Evolutionary conservation across 2,329 filamentous ascomycete species (phyloP).

Genomic region (Volutella citrinella): DNA sequence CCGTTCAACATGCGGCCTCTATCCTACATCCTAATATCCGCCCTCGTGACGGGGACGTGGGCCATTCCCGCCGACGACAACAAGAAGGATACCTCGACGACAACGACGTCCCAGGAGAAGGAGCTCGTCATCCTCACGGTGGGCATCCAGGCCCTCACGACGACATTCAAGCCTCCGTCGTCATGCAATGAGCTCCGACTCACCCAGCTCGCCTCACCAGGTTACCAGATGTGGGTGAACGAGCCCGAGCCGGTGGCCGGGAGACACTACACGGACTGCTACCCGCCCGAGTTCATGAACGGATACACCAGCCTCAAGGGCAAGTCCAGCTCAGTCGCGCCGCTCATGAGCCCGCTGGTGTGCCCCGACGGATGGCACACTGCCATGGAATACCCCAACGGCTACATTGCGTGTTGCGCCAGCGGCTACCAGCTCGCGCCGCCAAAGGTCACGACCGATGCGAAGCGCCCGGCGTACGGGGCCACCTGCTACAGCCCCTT

Average conservation of each 20-base stretch:
- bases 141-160: slow-evolving; percentile 1
- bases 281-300: slow-evolving; percentile 2
- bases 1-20: too few species aligned
- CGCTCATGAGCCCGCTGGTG: slow-evolving; percentile 5
- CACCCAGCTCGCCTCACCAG: neutral
- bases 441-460: slow-evolving; percentile 1
- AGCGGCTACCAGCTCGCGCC: neutral
- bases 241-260: neutral
- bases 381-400: neutral
- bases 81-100: neutral
- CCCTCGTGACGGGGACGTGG: too few species aligned
- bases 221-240: slow-evolving; percentile 2
- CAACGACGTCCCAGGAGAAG: too few species aligned
- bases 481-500: slow-evolving; percentile 6
- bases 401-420: slow-evolving; percentile 5
- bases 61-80: neutral
- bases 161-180: slow-evolving; percentile 1
- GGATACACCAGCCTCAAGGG: slow-evolving; percentile 1
- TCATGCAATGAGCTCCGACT: slow-evolving; percentile 1
- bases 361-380: slow-evolving; percentile 2
- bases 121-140: neutral
- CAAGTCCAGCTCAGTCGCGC: slow-evolving; percentile 3
- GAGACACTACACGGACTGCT: neutral
- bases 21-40: too few species aligned
- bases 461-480: slow-evolving; percentile 3